phyloP scores from a whole-genome alignment of 305 asterid genomes.

The Fraxinus nigra region DNA sequence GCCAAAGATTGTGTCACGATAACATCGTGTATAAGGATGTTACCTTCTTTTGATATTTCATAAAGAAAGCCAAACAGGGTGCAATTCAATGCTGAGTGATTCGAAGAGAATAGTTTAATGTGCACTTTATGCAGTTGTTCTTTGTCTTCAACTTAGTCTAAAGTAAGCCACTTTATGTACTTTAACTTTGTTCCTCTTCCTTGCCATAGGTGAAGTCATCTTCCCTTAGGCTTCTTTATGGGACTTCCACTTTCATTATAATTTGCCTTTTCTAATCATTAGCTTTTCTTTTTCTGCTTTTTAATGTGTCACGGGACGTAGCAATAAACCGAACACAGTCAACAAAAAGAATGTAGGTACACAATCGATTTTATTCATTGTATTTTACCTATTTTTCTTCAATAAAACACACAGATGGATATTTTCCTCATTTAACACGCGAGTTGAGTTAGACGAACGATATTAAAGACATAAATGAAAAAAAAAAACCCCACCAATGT shows the following conservation, averaged over 20 bases:
- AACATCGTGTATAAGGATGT: not conserved
- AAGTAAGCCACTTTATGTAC: constrained; percentile 34
- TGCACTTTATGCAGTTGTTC: constrained; percentile 1
- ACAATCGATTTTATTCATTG: not conserved
- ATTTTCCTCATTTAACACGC: not conserved
- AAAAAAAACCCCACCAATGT: not conserved
- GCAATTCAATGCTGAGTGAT: not conserved
- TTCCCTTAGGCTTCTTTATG: constrained; percentile 1
- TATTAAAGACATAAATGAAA: not conserved
- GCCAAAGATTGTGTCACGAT: not conserved
- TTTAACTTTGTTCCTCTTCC: constrained; percentile 21
- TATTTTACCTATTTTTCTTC: not conserved
- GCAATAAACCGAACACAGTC: not conserved
- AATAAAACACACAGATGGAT: not conserved
- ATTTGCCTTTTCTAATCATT: not conserved
- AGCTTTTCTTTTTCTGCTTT: not conserved
- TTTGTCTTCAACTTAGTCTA: constrained; percentile 19
- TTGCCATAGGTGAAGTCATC: constrained; percentile 39
- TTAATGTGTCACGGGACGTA: not conserved
- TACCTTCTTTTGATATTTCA: not conserved
- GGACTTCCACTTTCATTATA: constrained; percentile 3
- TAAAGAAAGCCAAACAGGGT: constrained; percentile 3
- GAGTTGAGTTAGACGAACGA: not conserved
- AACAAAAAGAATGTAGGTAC: not conserved
- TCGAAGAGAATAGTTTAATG: constrained; percentile 13